Percentiles rank a stretch among this genome's conserved stretches.
Evolutionary conservation across 176 grass and related monocot species (phyloP).

Genomic region (Oryza coarctata): DNA sequence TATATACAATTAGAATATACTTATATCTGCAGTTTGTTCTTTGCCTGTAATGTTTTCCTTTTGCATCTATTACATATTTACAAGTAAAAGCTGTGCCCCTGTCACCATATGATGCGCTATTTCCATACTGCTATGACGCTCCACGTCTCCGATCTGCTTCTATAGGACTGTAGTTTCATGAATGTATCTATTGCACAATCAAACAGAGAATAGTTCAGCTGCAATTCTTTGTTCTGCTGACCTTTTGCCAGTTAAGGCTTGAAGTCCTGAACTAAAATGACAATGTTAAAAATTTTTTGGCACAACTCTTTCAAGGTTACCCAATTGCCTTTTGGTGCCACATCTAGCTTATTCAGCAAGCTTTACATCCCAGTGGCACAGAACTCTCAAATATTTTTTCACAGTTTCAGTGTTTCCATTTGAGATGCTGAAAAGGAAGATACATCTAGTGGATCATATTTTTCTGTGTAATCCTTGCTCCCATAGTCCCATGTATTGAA

Average conservation of each 20-base stretch:
- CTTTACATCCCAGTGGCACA: too few relatives aligned
- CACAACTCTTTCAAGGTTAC: not conserved
- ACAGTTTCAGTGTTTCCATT: not conserved
- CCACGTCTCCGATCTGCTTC: not conserved
- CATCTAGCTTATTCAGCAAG: slow-evolving; percentile 5
- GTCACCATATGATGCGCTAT: not conserved
- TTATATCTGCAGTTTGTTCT: not conserved
- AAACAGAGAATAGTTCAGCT: not conserved
- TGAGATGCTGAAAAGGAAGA: not conserved
- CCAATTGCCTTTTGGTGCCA: not conserved
- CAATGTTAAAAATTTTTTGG: not conserved
- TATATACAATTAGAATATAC: not conserved
- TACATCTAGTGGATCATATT: not conserved
- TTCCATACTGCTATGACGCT: not conserved
- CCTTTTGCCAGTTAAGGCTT: not conserved
- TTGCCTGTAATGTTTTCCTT: not conserved
- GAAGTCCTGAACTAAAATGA: not conserved
- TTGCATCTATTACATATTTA: not conserved
- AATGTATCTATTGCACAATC: not conserved
- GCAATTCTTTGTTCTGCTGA: not conserved
- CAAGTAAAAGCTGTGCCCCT: not conserved
- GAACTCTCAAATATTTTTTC: not conserved
- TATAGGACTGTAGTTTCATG: not conserved
- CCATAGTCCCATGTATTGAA: not conserved
- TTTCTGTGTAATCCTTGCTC: slow-evolving; percentile 9